Evolutionary conservation across 2,329 filamentous ascomycete genomes (phyloP).

Genomic region (Aspergillus sp.): DNA sequence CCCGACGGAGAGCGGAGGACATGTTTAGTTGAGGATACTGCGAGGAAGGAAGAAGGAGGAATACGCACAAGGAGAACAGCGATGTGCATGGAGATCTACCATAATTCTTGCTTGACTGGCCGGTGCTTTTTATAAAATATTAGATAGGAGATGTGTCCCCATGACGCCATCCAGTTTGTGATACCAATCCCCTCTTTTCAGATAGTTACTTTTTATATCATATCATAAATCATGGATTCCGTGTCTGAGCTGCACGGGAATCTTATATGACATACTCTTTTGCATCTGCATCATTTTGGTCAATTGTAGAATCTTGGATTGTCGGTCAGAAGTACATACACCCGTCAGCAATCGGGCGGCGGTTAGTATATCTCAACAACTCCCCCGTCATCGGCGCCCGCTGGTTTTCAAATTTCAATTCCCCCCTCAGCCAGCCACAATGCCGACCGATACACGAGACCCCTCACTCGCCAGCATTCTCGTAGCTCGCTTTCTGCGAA

Average conservation of each 20-base stretch:
- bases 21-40: constrained; percentile 59
- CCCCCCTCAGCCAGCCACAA: neutral
- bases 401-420: neutral
- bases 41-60: neutral
- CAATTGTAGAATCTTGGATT: neutral
- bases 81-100: neutral
- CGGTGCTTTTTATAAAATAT: neutral
- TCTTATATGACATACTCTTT: neutral
- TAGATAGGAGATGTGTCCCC: neutral
- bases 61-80: neutral
- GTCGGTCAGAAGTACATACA: no score
- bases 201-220: neutral
- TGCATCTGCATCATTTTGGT: neutral
- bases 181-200: constrained; percentile 8
- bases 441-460: constrained; percentile 8
- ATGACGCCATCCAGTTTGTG: constrained; percentile 6
- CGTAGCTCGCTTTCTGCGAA: constrained; percentile 45
- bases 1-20: constrained; percentile 69
- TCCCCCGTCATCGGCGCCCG: neutral
- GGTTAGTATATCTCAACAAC: neutral
- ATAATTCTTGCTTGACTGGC: neutral
- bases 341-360: no score
- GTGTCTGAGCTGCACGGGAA: neutral
- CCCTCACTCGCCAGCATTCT: constrained; percentile 32
- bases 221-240: neutral